Conservation (phyloP, 1,284 basidiomycete genomes). For the Ganoderma resinaceum region DNA sequence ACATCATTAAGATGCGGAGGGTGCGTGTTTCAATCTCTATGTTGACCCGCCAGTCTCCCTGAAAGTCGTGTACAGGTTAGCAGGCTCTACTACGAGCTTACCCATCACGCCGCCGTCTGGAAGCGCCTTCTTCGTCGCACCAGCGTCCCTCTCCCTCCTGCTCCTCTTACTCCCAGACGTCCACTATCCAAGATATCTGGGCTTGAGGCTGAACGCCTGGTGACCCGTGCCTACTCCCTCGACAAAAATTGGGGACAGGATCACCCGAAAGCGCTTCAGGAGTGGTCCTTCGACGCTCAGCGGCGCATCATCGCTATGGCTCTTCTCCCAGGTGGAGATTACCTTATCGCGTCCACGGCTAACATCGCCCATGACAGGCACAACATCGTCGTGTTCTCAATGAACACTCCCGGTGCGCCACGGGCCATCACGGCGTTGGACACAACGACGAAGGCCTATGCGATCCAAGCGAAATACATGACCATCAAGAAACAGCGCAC, state of each 20-base stretch:
- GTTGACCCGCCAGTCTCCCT: background rate
- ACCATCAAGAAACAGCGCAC: constrained; percentile 52
- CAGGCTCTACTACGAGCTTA: constrained; percentile 32
- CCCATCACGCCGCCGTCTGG: constrained; percentile 74
- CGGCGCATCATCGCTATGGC: constrained; percentile 63
- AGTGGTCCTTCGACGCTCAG: constrained; percentile 47
- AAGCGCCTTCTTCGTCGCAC: constrained; percentile 63
- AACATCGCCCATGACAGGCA: constrained; percentile 52
- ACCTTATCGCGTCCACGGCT: constrained; percentile 65
- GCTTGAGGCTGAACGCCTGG: constrained; percentile 67
- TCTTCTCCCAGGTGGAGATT: constrained; percentile 73
- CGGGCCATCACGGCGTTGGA: constrained; percentile 58
- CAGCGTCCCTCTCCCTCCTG: constrained; percentile 62
- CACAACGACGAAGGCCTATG: constrained; percentile 61
- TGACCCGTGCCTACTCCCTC: constrained; percentile 65
- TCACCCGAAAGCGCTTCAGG: constrained; percentile 31
- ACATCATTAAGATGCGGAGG: constrained; percentile 31
- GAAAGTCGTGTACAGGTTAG: constrained; percentile 19
- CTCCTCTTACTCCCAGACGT: constrained; percentile 65
- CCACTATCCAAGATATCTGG: constrained; percentile 49
- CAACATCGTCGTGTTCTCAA: constrained; percentile 58
- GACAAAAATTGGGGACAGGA: constrained; percentile 46
- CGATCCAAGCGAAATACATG: constrained; percentile 70
- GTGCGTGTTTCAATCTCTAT: constrained; percentile 15
- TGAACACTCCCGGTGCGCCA: constrained; percentile 60